phyloP scores from a whole-genome alignment of 805 yeast species.

The Kazachstania taianensis region DNA sequence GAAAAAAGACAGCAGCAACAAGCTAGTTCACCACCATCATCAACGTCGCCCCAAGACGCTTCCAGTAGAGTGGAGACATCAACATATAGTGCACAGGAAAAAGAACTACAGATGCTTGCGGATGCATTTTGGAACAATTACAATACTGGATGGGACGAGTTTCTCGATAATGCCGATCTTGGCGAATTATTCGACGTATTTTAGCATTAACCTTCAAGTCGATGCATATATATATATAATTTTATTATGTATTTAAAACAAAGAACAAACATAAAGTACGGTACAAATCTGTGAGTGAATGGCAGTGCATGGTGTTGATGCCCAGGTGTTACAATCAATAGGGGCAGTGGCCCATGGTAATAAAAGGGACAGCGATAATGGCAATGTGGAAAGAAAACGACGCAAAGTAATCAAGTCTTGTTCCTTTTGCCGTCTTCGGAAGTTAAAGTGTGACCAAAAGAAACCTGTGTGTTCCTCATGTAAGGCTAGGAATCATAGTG shows the following conservation, averaged over 20 bases:
- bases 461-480: constrained; percentile 24
- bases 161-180: constrained; percentile 7
- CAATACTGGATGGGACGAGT: constrained; percentile 16
- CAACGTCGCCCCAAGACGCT: too few species aligned
- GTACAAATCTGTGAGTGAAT: neutral
- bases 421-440: constrained; percentile 21
- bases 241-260: too few species aligned
- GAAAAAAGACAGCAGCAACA: neutral
- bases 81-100: neutral
- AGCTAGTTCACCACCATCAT: too few species aligned
- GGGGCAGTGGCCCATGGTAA: neutral
- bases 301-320: neutral
- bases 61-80: too few species aligned
- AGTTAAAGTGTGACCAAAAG: constrained; percentile 22
- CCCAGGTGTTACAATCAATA: neutral
- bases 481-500: constrained; percentile 9
- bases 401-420: constrained; percentile 21
- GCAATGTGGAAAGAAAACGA: too few species aligned
- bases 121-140: constrained; percentile 21
- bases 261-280: too few species aligned
- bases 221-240: too few species aligned
- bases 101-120: constrained; percentile 9
- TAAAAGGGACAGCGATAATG: constrained; percentile 3
- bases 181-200: neutral
- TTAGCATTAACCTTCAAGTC: neutral